phyloP scores from a whole-genome alignment of 2,329 filamentous ascomycete species.

The Xylariaceae sp. region DNA sequence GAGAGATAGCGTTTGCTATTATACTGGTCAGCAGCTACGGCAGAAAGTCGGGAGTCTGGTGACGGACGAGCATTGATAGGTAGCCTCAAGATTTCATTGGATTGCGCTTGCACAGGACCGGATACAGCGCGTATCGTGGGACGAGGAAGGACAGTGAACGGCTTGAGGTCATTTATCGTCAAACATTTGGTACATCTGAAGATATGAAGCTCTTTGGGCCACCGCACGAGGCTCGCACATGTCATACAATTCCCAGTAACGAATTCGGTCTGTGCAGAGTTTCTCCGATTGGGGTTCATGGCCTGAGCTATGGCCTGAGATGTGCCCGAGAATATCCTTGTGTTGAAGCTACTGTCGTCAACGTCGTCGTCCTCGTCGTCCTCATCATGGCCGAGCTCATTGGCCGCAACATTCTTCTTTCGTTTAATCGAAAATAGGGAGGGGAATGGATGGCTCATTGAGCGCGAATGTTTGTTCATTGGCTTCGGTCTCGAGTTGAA shows the following conservation, averaged over 20 bases:
- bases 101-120: conserved; percentile 13
- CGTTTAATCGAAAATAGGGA: conserved; percentile 60
- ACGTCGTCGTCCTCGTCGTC: conserved; percentile 29
- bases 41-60: background rate
- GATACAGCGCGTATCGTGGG: conserved; percentile 21
- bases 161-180: conserved; percentile 74
- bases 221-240: conserved; percentile 73
- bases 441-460: conserved; percentile 76
- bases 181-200: conserved; percentile 81
- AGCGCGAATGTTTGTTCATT: conserved; percentile 49
- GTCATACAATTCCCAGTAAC: conserved; percentile 76
- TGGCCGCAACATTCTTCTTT: conserved; percentile 44
- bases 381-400: conserved; percentile 34
- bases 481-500: conserved; percentile 25
- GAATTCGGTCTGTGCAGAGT: conserved; percentile 43
- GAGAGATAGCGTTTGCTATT: conserved; percentile 42
- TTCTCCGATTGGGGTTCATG: conserved; percentile 28
- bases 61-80: conserved; percentile 24
- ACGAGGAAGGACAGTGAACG: conserved; percentile 29
- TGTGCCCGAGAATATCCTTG: conserved; percentile 26
- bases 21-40: conserved; percentile 12
- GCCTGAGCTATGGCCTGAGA: conserved; percentile 33
- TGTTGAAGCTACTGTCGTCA: conserved; percentile 39
- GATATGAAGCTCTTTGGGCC: conserved; percentile 65
- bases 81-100: conserved; percentile 16